Evolutionary conservation across 208 protist genomes (phyloP).

Genomic region (Trypanosoma lewisi): DNA sequence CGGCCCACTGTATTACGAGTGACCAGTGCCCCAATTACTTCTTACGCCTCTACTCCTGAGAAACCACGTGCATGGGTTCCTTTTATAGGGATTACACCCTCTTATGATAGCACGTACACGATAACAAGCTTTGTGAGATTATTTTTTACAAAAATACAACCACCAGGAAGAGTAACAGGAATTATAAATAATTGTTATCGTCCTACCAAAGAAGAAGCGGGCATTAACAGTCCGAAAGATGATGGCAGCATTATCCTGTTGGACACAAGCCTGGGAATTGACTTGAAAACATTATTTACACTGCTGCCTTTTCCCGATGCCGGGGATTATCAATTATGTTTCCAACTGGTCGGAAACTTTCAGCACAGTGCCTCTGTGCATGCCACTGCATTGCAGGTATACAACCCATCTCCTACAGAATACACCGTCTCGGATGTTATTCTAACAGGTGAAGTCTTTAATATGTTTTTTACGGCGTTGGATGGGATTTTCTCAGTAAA

Average conservation of each 20-base stretch:
- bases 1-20: conserved; percentile 44
- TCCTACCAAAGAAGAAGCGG: conserved; percentile 48
- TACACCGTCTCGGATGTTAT: conserved; percentile 71
- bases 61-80: conserved; percentile 65
- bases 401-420: conserved; percentile 58
- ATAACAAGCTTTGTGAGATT: conserved; percentile 38
- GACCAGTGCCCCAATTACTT: conserved; percentile 41
- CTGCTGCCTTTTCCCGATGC: conserved; percentile 48
- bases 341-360: conserved; percentile 35
- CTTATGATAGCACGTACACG: conserved; percentile 25
- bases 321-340: conserved; percentile 73
- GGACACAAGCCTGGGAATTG: conserved; percentile 66
- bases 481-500: conserved; percentile 65
- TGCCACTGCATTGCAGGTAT: conserved; percentile 40
- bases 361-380: conserved; percentile 67
- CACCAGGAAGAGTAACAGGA: conserved; percentile 23
- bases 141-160: conserved; percentile 64
- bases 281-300: conserved; percentile 22
- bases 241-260: conserved; percentile 37
- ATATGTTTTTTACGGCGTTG: conserved; percentile 55
- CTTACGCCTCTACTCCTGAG: conserved; percentile 48
- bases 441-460: conserved; percentile 41
- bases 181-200: conserved; percentile 74
- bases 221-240: background rate
- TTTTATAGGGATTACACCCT: conserved; percentile 39